Base-by-base conservation (phyloP, 75 land plant species). In the Gnetum montanum region DNA sequence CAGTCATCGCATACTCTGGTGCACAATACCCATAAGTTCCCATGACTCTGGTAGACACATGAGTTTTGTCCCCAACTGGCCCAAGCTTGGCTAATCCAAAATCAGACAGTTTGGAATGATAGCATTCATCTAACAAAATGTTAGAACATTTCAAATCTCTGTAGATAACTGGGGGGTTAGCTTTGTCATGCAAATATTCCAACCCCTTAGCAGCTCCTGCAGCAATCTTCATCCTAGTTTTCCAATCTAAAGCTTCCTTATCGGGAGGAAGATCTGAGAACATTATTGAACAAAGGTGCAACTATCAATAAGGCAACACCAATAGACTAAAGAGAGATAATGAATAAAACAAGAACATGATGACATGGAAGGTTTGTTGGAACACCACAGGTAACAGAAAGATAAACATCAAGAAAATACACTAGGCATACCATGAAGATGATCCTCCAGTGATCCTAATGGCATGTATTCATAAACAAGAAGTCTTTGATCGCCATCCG, bases 1-100 rank as follows among this genome's bases (percentile, higher is more conserved):
- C 78, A 33, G 78, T 75, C 78, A 75, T 75, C 15, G 78, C 78
- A 60, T 75, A 75, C 69, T 75, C 78, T 16, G 78, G 78, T 22
- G 78, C 78, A 65, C 78, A 75, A 55, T 75, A 75, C 4, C 78
- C 78, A 51, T 75, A 75, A n/a, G 78, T 75, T 12, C 78, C 78
- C 78, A 75, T 75, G 12, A 75, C 78, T 19, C 78, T 44, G 25
- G 78, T 75, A 1, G 78, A 75, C 27, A 75, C 78, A 37, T 75
- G 78, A 4, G 78, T 75, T 43, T 75, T 75, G 29, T 75, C 78
- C 22, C 78, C 78, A 23, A 75, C 78, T 2, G 78, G 78, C 13
- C 78, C 78, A 48, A 75, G 75, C 52, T 75, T 75, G 15, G 78
- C 78, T 18, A 75, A 54, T 24, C 78, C 78, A 58, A 75, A 75